Evolutionary conservation across 805 yeast genomes (phyloP).

Genomic region (Candida suzukii): DNA sequence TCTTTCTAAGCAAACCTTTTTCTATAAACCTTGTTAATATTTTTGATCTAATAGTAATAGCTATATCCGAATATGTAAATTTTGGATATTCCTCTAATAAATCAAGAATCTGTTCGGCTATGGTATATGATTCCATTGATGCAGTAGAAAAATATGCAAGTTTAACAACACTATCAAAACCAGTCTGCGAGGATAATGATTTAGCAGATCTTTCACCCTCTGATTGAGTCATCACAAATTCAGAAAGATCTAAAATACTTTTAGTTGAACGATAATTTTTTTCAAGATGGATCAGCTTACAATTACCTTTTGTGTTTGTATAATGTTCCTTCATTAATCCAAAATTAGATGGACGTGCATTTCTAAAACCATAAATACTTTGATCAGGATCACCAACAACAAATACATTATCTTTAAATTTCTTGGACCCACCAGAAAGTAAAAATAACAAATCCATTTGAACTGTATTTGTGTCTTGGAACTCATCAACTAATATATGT

Average conservation of each 20-base stretch:
- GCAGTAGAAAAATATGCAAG: constrained; percentile 32
- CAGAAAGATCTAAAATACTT: constrained; percentile 58
- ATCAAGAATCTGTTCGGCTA: constrained; percentile 47
- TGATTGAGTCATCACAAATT: constrained; percentile 58
- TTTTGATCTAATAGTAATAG: constrained; percentile 64
- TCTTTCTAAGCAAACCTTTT: constrained; percentile 43
- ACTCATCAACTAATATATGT: constrained; percentile 84
- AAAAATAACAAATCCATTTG: constrained; percentile 64
- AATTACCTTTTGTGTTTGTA: constrained; percentile 6
- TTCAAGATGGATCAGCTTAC: constrained; percentile 38
- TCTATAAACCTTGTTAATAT: constrained; percentile 59
- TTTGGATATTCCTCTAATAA: constrained; percentile 36
- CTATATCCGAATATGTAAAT: constrained; percentile 52
- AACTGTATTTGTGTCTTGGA: constrained; percentile 81
- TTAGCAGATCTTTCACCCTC: constrained; percentile 32
- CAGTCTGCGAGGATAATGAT: constrained; percentile 36
- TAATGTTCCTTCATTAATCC: constrained; percentile 39
- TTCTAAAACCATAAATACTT: constrained; percentile 83
- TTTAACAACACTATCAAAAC: constrained; percentile 37
- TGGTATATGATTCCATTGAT: constrained; percentile 49
- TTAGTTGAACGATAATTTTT: constrained; percentile 80
- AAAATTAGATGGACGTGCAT: constrained; percentile 69
- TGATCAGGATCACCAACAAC: constrained; percentile 97
- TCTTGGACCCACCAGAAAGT: constrained; percentile 35
- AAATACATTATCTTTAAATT: constrained; percentile 51